Evolutionary conservation across 345 rosid genomes (phyloP), one percentile per base, ranked within the genome.

Genomic region (Salix exigua): DNA sequence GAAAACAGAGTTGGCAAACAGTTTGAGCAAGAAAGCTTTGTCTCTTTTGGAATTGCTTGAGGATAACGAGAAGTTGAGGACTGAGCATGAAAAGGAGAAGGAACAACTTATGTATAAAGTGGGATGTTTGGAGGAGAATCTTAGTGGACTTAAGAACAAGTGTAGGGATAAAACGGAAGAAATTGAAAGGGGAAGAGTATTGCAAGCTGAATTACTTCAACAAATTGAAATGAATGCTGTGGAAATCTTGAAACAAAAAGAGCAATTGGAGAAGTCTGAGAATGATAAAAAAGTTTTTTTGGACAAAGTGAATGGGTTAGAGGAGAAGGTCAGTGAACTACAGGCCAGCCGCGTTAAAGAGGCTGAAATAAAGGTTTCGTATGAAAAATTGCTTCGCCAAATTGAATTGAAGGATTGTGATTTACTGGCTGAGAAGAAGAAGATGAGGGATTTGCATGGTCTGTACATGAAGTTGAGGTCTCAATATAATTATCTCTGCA

Each of bases 391-490:
- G 62, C 87, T 81, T 80, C 73, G 79, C 74, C 75, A 82, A 83
- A 79, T 81, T 76, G 78, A 89, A 50, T 79, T 68, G 62, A 91
- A 80, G 74, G 71, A 85, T 65, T 63, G 84, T 23, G 88, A 86
- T 65, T 79, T 93, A 69, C 70, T 76, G 71, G 58, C 73, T 28
- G 90, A 85, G 87, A 85, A 66, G 86, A 85, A 81, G 80, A 93
- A 83, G 77, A 80, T 12, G 66, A 81, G 72, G 44, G 83, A 87
- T 50, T 13, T 81, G 19, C 0, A 73, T 72, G 86, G 74, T 76
- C 65, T 77, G 30, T 91, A 85, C 89, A 91, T 91, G 64, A 89
- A 81, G 76, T 76, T 91, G 60, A 91, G 86, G 82, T 91, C 94
- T 65, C 94, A 93, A 64, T 82, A 93, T 83, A 86, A 62, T 30